Evolutionary conservation across 2,329 filamentous ascomycete species (phyloP), one percentile per base, ranked within the genome.

Genomic region (Colletotrichum tofieldiae): DNA sequence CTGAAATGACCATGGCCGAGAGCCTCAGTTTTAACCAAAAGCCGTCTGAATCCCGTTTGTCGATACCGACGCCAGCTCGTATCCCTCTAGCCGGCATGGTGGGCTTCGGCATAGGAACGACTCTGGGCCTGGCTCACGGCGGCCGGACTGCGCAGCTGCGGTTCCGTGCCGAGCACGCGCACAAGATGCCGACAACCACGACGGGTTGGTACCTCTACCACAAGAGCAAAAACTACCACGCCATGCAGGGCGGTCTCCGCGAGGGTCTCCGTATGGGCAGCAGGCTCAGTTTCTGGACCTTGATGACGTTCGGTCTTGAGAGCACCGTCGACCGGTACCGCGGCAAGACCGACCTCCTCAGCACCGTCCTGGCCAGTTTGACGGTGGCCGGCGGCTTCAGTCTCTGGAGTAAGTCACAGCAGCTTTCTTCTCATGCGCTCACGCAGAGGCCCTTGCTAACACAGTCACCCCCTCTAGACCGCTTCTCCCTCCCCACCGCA

Each of bases 151-250:
- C 94, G 0, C 92, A 93, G 63, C 87, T 97, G 70, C 93, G 93
- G 49, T 99, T 98, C 85, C 93, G 96, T 67, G 96, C 96, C 72
- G 96, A 99, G 83, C 97, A 99, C 80, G 95, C 96, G 1, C 96
- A 99, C 86, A 93, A 96, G 75, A 91, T 98, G 74, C 96, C 96
- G 26, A 91, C 90, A 4, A 92, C 92, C 1, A 92, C 94, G 35
- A 90, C 92, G 2, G 96, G 95, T 23, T 99, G 96, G 96, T 99
- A 96, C 80, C 89, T 98, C n/a, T 99, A 99, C 82, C 96, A 98
- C 86, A 98, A 98, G 84, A 94, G 91, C 80, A 98, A 98, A 83
- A 98, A 98, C 83, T 98, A 99, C 84, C 91, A 94, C 77, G 89
- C 93, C 63, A 92, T 94, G 77, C 88, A 93, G 29, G 93, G 93